phyloP scores from a whole-genome alignment of 1,284 basidiomycete species.

The Austroboletus niveus region DNA sequence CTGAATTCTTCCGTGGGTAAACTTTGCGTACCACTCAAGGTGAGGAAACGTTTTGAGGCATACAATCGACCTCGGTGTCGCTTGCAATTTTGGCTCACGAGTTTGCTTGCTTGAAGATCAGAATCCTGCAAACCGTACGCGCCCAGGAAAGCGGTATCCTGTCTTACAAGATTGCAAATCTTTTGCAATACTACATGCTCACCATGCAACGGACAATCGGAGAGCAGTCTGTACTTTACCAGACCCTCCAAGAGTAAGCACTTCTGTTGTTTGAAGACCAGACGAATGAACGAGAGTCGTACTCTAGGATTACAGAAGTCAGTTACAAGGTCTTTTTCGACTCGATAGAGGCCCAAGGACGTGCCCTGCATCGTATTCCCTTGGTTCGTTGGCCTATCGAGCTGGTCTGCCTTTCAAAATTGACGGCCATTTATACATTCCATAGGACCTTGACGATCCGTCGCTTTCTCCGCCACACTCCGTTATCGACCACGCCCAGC shows the following conservation, averaged over 20 bases:
- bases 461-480: constrained; percentile 75
- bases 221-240: constrained; percentile 71
- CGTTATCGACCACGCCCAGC: constrained; percentile 79
- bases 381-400: constrained; percentile 49
- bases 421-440: no score
- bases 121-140: constrained; percentile 89
- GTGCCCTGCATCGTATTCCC: constrained; percentile 67
- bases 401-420: no score
- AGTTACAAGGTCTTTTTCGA: constrained; percentile 86
- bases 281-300: not conserved
- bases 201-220: constrained; percentile 95
- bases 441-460: constrained; percentile 71
- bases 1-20: constrained; percentile 85
- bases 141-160: constrained; percentile 92
- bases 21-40: constrained; percentile 84
- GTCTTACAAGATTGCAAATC: constrained; percentile 88
- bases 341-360: constrained; percentile 79
- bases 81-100: not conserved
- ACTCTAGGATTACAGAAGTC: constrained; percentile 69
- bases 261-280: not conserved
- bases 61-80: not conserved
- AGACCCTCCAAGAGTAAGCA: constrained; percentile 78
- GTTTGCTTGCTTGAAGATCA: constrained; percentile 45
- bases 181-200: constrained; percentile 91
- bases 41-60: constrained; percentile 26